Evolutionary conservation across 306 rosid species (phyloP), one percentile per base, ranked within the genome.

Genomic region (Pachyrhizus erosus): DNA sequence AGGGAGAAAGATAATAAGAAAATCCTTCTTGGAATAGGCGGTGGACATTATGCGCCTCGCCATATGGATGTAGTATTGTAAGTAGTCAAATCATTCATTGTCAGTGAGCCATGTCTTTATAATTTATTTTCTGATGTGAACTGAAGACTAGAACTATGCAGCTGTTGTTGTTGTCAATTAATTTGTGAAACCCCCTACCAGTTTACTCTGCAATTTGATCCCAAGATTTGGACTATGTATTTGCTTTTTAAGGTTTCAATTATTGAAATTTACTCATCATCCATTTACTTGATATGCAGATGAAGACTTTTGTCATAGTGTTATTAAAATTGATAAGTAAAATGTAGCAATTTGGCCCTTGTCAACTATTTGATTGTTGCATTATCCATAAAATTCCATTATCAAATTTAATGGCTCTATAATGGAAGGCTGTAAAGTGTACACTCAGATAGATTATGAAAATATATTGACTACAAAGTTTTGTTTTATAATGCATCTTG

Each of bases 11-110:
- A 27, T 70, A 90, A 90, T 84, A 92, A 92, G 80, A 92, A 29
- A 87, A 91, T 96, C 82, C 97, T 96, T 78, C 92, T 96, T 45
- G 99, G 99, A 54, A 84, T 96, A 62, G 98, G 97, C 10, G 99
- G 99, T 73, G 99, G 98, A 82, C 99, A 96, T 82, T 96, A 96
- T 67, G 97, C 87, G 1, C 99, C 98, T 84, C 89, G 97, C 65
- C 98, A 96, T 89, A 87, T 92, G 98, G 97, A 93, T 78, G 86
- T 96, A 81, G 91, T 87, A 65, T 37, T 89, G 99, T 93, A 88
- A 93, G 93, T 69, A 69, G 20, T 69, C 54, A 42, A 20, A 69
- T 21, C 73, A 24, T 33, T 51, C 18, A 11, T 52, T 69, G 26
- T 69, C 73, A 18, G 6, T 77, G 72, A 64, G 31, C 9, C 54